Conservation (phyloP, 169 alveolate species). For the Plasmodium cynomolgi region DNA sequence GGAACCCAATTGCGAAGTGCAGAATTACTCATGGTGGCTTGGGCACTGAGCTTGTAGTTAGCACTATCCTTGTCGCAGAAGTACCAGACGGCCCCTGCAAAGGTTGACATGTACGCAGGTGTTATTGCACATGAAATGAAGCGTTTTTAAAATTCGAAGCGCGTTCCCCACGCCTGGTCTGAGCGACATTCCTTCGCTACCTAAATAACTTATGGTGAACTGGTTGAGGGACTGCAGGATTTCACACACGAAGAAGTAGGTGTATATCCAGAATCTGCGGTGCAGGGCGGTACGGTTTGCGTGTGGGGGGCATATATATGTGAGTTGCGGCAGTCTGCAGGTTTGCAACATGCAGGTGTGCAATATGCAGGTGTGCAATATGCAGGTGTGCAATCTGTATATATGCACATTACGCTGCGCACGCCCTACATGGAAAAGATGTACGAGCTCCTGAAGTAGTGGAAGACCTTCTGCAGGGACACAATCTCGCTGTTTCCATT, state of each 20-base stretch:
- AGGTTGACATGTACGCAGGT: neutral
- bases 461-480: conserved; percentile 45
- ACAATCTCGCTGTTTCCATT: conserved; percentile 62
- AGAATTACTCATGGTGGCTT: conserved; percentile 56
- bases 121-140: neutral
- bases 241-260: conserved; percentile 44
- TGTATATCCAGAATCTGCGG: conserved; percentile 42
- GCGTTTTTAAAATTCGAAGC: neutral
- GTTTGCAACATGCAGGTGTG: neutral
- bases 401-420: neutral
- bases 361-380: too few relatives aligned
- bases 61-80: conserved; percentile 39
- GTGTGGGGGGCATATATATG: neutral
- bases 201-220: conserved; percentile 52
- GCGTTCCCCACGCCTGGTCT: neutral
- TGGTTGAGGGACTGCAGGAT: conserved; percentile 54
- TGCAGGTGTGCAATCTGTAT: neutral
- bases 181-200: neutral
- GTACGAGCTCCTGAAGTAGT: conserved; percentile 51
- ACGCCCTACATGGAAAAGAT: conserved; percentile 40
- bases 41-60: neutral
- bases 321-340: neutral
- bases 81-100: conserved; percentile 64
- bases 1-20: neutral
- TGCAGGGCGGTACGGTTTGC: neutral